A percentile compares a stretch with the other conserved stretches of the same genome.
Evolutionary conservation across 352 stramenopile species (phyloP).

Genomic region (Phytophthora fragariae): DNA sequence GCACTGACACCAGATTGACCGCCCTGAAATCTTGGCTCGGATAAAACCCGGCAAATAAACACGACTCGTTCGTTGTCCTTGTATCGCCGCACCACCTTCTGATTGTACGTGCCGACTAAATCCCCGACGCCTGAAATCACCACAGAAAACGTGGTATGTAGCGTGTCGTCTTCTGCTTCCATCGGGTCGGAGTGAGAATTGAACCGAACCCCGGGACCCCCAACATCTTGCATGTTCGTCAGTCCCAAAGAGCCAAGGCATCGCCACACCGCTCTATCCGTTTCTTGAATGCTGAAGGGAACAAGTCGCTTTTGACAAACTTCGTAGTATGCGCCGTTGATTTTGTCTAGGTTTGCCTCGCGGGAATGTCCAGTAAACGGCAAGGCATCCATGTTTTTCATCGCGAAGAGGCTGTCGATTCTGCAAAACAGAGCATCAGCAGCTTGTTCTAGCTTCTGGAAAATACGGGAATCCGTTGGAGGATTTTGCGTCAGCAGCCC

Average conservation of each 20-base stretch:
- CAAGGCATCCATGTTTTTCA: slow-evolving; percentile 12
- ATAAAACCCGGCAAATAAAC: slow-evolving; percentile 4
- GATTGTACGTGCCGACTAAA: background rate
- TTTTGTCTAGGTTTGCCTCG: background rate
- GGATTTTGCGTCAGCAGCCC: background rate
- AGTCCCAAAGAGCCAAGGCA: slow-evolving; percentile 5
- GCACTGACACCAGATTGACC: background rate
- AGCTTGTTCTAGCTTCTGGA: background rate
- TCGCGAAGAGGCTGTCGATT: slow-evolving; percentile 18
- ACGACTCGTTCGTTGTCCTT: background rate
- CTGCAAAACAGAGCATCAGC: background rate
- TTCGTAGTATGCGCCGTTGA: slow-evolving; percentile 28
- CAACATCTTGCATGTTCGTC: slow-evolving; percentile 4
- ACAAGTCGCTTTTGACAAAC: slow-evolving; percentile 20
- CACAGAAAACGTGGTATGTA: slow-evolving; percentile 2
- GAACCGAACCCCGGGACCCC: background rate
- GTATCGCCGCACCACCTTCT: slow-evolving; percentile 18
- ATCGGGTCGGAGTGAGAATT: background rate
- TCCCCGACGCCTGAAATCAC: background rate
- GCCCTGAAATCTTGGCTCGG: slow-evolving; percentile 3
- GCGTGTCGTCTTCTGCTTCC: background rate
- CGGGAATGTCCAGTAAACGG: slow-evolving; percentile 6
- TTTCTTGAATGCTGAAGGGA: slow-evolving; percentile 19
- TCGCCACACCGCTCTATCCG: slow-evolving; percentile 5
- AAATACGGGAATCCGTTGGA: background rate